Conservation (phyloP, 306 rosid species). For the Dryas alaskensis region DNA sequence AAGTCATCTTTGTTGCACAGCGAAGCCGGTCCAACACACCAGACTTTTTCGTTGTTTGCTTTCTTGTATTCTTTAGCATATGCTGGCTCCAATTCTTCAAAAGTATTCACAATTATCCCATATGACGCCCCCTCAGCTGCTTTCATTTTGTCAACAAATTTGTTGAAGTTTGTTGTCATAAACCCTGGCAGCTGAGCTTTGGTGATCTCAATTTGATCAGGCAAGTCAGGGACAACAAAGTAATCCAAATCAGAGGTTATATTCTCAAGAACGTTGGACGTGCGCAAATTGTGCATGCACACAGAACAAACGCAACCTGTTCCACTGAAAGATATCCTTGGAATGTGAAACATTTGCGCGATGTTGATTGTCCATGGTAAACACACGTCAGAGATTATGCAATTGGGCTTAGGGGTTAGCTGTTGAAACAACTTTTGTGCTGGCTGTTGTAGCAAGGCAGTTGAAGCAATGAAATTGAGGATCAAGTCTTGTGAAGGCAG, state of each 20-base stretch:
- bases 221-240: constrained; percentile 21
- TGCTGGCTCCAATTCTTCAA: constrained; percentile 43
- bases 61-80: constrained; percentile 43
- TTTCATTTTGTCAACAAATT: background rate
- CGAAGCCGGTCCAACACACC: constrained; percentile 52
- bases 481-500: constrained; percentile 39
- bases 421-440: constrained; percentile 29
- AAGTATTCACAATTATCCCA: constrained; percentile 32
- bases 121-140: constrained; percentile 19
- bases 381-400: constrained; percentile 58
- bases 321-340: constrained; percentile 19
- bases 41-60: constrained; percentile 32
- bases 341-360: constrained; percentile 13
- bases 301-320: background rate
- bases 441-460: constrained; percentile 33
- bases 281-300: background rate
- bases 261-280: background rate
- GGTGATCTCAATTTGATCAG: constrained; percentile 19
- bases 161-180: too few species aligned
- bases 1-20: constrained; percentile 32
- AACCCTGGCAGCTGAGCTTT: constrained; percentile 9
- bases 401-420: constrained; percentile 46
- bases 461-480: constrained; percentile 25
- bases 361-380: constrained; percentile 37
- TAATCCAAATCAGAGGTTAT: constrained; percentile 4